Evolutionary conservation across 2,329 filamentous ascomycete genomes (phyloP).

Genomic region (Aspergillus sergii): DNA sequence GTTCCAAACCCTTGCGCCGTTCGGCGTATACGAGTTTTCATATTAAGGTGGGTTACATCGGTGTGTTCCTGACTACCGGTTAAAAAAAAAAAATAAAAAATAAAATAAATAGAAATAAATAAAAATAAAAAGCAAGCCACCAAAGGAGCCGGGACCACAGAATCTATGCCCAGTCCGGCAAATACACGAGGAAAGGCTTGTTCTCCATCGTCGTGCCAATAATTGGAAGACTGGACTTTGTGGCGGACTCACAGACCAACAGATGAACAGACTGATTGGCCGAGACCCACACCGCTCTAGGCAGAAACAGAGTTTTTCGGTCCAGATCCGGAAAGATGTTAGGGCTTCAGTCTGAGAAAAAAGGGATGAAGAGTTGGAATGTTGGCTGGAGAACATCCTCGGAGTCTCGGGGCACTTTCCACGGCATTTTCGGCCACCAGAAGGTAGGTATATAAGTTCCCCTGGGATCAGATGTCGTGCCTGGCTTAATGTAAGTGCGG

Average conservation of each 20-base stretch:
- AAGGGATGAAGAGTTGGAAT: neutral
- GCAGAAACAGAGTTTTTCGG: slow-evolving; percentile 1
- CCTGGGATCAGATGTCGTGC: neutral
- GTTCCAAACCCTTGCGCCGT: neutral
- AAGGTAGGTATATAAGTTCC: neutral
- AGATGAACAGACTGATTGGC: neutral
- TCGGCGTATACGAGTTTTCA: neutral
- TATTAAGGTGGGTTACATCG: no score
- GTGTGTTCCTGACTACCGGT: no score
- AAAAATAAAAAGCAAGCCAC: neutral
- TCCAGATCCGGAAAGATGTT: neutral
- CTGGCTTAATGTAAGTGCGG: neutral
- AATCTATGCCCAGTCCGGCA: neutral
- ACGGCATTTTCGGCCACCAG: neutral
- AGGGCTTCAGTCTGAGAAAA: neutral
- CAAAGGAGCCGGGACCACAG: neutral
- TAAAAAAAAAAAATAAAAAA: no score
- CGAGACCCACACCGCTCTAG: neutral
- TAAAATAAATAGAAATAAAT: no score
- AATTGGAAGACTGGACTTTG: neutral
- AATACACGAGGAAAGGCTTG: neutral
- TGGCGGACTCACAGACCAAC: neutral
- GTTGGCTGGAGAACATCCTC: neutral
- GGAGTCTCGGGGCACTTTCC: neutral
- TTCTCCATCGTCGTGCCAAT: neutral